A percentile compares a stretch with the other conserved stretches of the same genome.
phyloP scores from a whole-genome alignment of 83 land plant genomes.

The Picea engelmannii region DNA sequence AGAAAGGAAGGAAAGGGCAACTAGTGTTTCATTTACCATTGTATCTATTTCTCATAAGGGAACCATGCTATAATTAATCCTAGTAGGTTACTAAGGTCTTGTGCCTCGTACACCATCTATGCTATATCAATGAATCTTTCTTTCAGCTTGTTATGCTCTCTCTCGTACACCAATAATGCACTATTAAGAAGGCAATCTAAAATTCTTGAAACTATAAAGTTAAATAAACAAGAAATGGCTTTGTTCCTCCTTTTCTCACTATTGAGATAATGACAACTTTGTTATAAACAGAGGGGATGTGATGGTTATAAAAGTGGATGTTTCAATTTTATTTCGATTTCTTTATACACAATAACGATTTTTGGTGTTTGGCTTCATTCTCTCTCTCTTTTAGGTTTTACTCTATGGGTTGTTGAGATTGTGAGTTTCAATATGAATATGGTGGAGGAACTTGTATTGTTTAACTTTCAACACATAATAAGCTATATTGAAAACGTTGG shows the following conservation, averaged over 20 bases:
- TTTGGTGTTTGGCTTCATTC: background rate
- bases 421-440: background rate
- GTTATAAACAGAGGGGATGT: background rate
- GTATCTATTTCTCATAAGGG: background rate
- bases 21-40: background rate
- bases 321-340: background rate
- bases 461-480: background rate
- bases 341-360: background rate
- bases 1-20: background rate
- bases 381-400: background rate
- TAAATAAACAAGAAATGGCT: background rate
- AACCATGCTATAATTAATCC: background rate
- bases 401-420: no score
- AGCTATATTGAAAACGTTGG: background rate
- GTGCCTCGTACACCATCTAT: conserved; percentile 5
- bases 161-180: background rate
- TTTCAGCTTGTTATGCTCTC: background rate
- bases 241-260: background rate
- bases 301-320: background rate
- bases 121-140: background rate
- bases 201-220: background rate
- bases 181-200: background rate
- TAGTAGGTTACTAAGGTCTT: background rate
- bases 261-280: background rate
- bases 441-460: background rate